Conservation (phyloP, 164 flowering plant genomes). For the Vitis rupestris region DNA sequence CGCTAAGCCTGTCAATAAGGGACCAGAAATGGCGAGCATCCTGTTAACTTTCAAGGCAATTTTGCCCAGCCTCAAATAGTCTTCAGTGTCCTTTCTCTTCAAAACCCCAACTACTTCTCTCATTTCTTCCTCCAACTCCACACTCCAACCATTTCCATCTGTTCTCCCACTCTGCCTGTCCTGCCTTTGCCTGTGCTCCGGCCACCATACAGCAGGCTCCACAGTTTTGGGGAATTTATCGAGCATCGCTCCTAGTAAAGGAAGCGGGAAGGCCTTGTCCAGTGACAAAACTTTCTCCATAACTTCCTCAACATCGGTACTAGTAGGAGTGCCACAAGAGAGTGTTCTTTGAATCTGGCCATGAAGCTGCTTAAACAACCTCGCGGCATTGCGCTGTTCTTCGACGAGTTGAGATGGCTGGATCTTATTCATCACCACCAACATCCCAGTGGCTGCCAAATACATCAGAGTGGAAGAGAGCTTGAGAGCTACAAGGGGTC, state of each 20-base stretch:
- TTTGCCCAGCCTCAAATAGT: too few species aligned
- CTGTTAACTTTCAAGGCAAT: too few species aligned
- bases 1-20: too few species aligned
- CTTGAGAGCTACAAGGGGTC: slow-evolving; percentile 35
- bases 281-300: too few species aligned
- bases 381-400: slow-evolving; percentile 62
- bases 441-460: slow-evolving; percentile 53
- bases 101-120: too few species aligned
- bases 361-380: slow-evolving; percentile 53
- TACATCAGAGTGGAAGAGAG: slow-evolving; percentile 41
- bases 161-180: neutral
- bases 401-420: slow-evolving; percentile 79
- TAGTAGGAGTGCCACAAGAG: slow-evolving; percentile 9
- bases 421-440: slow-evolving; percentile 56
- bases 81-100: too few species aligned
- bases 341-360: slow-evolving; percentile 31
- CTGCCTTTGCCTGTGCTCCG: slow-evolving; percentile 8
- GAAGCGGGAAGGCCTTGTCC: too few species aligned
- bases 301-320: too few species aligned
- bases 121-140: slow-evolving; percentile 25
- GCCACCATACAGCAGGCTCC: slow-evolving; percentile 30
- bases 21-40: too few species aligned
- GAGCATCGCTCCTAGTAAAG: too few species aligned
- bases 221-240: too few species aligned
- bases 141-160: slow-evolving; percentile 39